phyloP scores from a whole-genome alignment of 2,329 filamentous ascomycete species.

The Aspergillus carbonarius region DNA sequence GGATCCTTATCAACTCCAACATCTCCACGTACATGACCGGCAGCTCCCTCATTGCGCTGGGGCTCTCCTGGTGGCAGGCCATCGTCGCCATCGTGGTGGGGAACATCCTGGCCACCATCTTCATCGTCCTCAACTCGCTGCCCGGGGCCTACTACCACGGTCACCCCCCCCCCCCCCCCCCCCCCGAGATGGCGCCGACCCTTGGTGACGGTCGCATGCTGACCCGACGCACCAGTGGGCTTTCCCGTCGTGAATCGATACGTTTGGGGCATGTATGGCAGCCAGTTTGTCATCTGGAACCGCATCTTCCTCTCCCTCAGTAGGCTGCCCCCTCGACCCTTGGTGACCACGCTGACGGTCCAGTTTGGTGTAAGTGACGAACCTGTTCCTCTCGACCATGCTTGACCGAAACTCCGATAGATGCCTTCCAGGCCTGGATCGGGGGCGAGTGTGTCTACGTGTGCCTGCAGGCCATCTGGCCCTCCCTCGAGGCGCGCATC shows the following conservation, averaged over 20 bases:
- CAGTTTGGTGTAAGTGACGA: neutral
- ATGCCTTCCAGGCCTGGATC: slow-evolving; percentile 43
- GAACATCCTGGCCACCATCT: slow-evolving; percentile 40
- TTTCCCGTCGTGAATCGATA: slow-evolving; percentile 37
- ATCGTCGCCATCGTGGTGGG: slow-evolving; percentile 28
- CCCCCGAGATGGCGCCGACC: too few species aligned
- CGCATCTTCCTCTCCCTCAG: slow-evolving; percentile 34
- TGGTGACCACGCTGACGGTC: neutral
- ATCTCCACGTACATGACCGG: slow-evolving; percentile 36
- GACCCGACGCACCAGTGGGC: slow-evolving; percentile 17
- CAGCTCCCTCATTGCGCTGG: slow-evolving; percentile 35
- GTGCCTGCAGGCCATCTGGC: slow-evolving; percentile 49
- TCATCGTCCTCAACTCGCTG: slow-evolving; percentile 46
- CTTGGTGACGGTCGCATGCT: neutral
- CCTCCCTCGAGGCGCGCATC: slow-evolving; percentile 44
- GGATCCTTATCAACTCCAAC: slow-evolving; percentile 50
- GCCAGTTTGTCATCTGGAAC: slow-evolving; percentile 26
- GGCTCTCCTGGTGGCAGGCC: slow-evolving; percentile 36
- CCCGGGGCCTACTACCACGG: slow-evolving; percentile 45
- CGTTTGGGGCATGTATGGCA: slow-evolving; percentile 33
- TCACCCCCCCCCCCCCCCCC: too few species aligned
- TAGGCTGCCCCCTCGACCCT: slow-evolving; percentile 8
- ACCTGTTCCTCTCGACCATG: neutral
- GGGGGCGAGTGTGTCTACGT: slow-evolving; percentile 50
- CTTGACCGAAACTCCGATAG: neutral